These are phyloP conservation scores for Penicillium rolfsii DNA, from an alignment of 2,329 filamentous ascomycete species.

Conservation along the genomic window DNA sequence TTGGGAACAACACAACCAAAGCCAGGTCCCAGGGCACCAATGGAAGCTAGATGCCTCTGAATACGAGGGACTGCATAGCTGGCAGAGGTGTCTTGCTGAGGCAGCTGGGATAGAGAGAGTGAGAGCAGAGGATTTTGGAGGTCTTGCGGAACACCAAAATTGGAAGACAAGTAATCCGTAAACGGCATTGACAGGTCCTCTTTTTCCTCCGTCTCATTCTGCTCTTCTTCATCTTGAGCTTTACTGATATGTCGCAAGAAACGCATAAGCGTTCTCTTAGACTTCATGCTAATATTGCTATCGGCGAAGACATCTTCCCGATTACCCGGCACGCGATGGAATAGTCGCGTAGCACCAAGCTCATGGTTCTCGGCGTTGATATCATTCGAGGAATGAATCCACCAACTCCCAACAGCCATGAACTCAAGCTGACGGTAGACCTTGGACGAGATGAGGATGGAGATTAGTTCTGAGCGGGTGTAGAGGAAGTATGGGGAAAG, in stretches of 20 bases:
- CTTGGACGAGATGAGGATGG: conserved; percentile 82
- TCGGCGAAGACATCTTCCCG: conserved; percentile 90
- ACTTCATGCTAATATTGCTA: conserved; percentile 71
- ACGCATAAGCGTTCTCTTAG: conserved; percentile 88
- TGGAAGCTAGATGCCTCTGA: conserved; percentile 78
- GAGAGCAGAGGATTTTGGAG: conserved; percentile 69
- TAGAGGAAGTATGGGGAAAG: conserved; percentile 87
- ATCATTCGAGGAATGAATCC: conserved; percentile 60
- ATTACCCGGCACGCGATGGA: conserved; percentile 80
- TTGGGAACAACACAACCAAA: conserved; percentile 90
- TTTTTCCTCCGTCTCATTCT: conserved; percentile 49
- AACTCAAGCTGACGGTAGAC: conserved; percentile 92
- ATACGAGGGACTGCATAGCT: conserved; percentile 74
- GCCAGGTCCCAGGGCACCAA: conserved; percentile 83
- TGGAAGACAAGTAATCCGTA: conserved; percentile 50
- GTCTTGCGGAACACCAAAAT: conserved; percentile 69
- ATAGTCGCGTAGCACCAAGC: conserved; percentile 33
- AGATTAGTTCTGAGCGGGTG: conserved; percentile 75
- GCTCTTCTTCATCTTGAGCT: conserved; percentile 56
- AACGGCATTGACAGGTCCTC: conserved; percentile 59
- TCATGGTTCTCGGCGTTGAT: conserved; percentile 17
- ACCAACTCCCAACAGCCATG: conserved; percentile 89
- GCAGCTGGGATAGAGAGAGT: conserved; percentile 72
- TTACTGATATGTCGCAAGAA: conserved; percentile 84
- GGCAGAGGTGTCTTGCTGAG: conserved; percentile 58